Evolutionary conservation across 1,284 basidiomycete genomes (phyloP).

Genomic region (Tilletiaria anomala): DNA sequence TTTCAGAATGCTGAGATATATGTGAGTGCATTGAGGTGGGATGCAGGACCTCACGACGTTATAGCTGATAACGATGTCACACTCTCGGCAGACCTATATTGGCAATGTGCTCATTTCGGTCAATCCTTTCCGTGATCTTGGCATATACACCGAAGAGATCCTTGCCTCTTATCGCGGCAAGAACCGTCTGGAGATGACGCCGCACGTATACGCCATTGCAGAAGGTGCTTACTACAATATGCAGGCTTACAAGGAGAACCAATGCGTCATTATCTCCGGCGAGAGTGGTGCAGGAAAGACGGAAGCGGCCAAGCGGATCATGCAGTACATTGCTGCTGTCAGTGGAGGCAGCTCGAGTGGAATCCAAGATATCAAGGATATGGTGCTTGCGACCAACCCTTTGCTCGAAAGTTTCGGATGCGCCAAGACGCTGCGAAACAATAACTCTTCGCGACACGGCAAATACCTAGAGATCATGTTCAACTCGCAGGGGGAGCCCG

Average conservation of each 20-base stretch:
- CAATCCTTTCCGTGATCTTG: slow-evolving; percentile 83
- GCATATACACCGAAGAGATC: slow-evolving; percentile 79
- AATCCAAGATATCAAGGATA: slow-evolving; percentile 96
- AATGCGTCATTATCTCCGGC: slow-evolving; percentile 98
- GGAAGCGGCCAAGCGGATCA: slow-evolving; percentile 53
- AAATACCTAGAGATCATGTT: slow-evolving; percentile 99
- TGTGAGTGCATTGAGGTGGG: too few relatives aligned
- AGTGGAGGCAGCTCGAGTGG: slow-evolving; percentile 55
- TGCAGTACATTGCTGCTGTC: slow-evolving; percentile 99
- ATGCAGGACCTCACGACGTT: slow-evolving; percentile 10
- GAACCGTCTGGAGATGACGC: slow-evolving; percentile 93
- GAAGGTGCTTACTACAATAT: slow-evolving; percentile 98
- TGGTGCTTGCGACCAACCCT: slow-evolving; percentile 99
- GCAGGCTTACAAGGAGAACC: slow-evolving; percentile 98
- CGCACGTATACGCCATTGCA: slow-evolving; percentile 94
- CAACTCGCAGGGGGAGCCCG: slow-evolving; percentile 76
- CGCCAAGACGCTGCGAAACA: slow-evolving; percentile 95
- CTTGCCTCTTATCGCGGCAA: slow-evolving; percentile 82
- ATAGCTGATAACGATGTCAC: not conserved
- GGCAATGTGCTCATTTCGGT: slow-evolving; percentile 94
- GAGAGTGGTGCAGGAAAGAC: slow-evolving; percentile 52
- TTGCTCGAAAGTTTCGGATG: slow-evolving; percentile 96
- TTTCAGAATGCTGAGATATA: slow-evolving; percentile 95
- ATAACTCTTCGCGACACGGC: slow-evolving; percentile 96
- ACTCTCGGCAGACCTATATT: slow-evolving; percentile 62